Conservation (phyloP, 1,284 basidiomycete genomes). For the Takashimella tepidaria region DNA sequence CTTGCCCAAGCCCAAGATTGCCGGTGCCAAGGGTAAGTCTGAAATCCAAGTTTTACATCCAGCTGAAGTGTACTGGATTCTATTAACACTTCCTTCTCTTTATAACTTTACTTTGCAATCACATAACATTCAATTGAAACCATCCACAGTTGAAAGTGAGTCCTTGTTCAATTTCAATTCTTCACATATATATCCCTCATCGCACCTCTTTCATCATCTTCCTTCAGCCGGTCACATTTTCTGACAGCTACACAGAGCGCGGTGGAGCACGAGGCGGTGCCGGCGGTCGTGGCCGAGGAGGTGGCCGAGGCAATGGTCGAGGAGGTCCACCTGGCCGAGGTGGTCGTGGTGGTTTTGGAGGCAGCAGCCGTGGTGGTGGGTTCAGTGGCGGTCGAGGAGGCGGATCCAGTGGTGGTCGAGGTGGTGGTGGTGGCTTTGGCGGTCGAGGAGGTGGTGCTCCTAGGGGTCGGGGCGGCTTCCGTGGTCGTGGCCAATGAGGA, state of each 20-base stretch:
- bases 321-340: constrained; percentile 36
- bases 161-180: no score
- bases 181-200: no score
- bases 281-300: constrained; percentile 35
- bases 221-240: no score
- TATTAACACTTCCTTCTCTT: not conserved
- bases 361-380: constrained; percentile 45
- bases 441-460: constrained; percentile 51
- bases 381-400: constrained; percentile 9
- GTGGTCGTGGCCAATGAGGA: constrained; percentile 32
- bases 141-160: no score
- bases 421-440: constrained; percentile 49
- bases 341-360: constrained; percentile 52
- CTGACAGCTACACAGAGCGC: constrained; percentile 16
- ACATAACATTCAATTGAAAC: no score
- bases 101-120: no score
- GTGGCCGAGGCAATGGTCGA: constrained; percentile 39
- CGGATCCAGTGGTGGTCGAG: constrained; percentile 10
- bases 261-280: constrained; percentile 41
- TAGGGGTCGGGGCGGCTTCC: constrained; percentile 50
- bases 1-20: constrained; percentile 89
- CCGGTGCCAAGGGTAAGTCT: constrained; percentile 59
- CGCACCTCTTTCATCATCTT: no score
- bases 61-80: no score
- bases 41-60: no score